Evolutionary conservation across 257 asterid genomes (phyloP).

Genomic region (Agastache rugosa): DNA sequence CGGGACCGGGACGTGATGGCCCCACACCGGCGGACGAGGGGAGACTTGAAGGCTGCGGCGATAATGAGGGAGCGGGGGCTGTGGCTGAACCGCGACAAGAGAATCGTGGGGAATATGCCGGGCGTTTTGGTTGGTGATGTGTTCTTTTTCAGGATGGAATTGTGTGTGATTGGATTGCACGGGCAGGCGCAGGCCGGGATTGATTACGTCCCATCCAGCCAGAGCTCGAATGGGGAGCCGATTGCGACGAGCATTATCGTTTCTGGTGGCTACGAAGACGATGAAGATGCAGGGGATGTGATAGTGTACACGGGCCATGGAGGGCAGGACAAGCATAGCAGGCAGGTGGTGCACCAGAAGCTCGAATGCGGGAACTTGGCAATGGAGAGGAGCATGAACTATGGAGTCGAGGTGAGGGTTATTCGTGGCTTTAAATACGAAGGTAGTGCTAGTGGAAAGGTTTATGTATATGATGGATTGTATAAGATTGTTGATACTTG

Average conservation of each 20-base stretch:
- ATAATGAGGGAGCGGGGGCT: conserved; percentile 59
- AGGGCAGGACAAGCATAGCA: conserved; percentile 71
- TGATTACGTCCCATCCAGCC: conserved; percentile 71
- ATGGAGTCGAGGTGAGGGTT: conserved; percentile 85
- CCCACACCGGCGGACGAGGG: conserved; percentile 49
- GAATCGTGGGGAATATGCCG: conserved; percentile 81
- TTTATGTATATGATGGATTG: conserved; percentile 87
- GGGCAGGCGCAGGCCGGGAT: conserved; percentile 94
- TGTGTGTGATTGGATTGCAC: conserved; percentile 82
- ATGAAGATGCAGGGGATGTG: conserved; percentile 80
- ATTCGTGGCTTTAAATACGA: conserved; percentile 81
- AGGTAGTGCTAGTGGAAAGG: conserved; percentile 72
- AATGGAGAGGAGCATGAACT: conserved; percentile 81
- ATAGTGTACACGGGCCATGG: conserved; percentile 95
- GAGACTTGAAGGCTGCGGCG: conserved; percentile 73
- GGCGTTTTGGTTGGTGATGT: conserved; percentile 78
- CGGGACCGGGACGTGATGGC: conserved; percentile 31
- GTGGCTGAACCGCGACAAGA: conserved; percentile 81
- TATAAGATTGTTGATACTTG: conserved; percentile 67
- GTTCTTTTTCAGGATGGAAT: conserved; percentile 84
- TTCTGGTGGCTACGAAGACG: conserved; percentile 94
- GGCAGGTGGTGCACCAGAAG: conserved; percentile 78
- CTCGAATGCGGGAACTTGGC: conserved; percentile 87
- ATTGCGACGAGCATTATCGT: conserved; percentile 89
- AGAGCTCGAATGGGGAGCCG: conserved; percentile 86